Evolutionary conservation across 2,329 filamentous ascomycete species (phyloP), one percentile per base, ranked within the genome.

Genomic region (Tolypocladium pustulatum): DNA sequence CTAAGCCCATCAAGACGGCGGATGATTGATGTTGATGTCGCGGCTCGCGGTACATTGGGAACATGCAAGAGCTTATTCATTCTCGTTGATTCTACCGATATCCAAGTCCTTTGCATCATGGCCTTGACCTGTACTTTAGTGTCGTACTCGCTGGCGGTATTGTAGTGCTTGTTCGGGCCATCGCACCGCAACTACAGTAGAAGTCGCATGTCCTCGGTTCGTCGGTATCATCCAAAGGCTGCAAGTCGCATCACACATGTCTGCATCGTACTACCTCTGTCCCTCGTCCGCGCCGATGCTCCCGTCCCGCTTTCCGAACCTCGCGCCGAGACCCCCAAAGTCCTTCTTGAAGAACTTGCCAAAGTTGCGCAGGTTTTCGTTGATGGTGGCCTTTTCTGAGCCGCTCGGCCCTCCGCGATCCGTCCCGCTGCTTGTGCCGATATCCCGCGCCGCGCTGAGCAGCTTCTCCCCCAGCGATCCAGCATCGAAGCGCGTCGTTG

Each of bases 291-390:
- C 55, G 9, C 62, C 62, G 40, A 71, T 61, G 56, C 76, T 78
- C 1, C 74, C 74, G 58, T 82, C 80, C 56, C 82, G 73, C 73
- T 83, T 86, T 54, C 88, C 89, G 71, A 92, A 92, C 63, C 88
- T 77, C 13, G 83, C 84, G 2, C 89, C 87, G 63, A 93, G 81
- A 2, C 86, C 84, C 36, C 89, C 89, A 62, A 93, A 86, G 76
- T 97, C 93, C 62, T 93, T 80, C 62, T 88, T 86, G 77, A 97
- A 97, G 75, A 97, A 97, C 74, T 96, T 97, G 30, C 93, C 93
- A 74, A 99, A 90, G 71, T 91, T 96, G 76, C 91, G 92, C 73
- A 97, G 71, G 73, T 97, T 97, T 73, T 96, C 92, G 70, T 97
- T 96, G 63, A 97, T 83, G 57, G 88, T 90, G 9, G 83, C 84